Conservation (phyloP, 768 basidiomycete genomes). For the Trametes elegans region DNA sequence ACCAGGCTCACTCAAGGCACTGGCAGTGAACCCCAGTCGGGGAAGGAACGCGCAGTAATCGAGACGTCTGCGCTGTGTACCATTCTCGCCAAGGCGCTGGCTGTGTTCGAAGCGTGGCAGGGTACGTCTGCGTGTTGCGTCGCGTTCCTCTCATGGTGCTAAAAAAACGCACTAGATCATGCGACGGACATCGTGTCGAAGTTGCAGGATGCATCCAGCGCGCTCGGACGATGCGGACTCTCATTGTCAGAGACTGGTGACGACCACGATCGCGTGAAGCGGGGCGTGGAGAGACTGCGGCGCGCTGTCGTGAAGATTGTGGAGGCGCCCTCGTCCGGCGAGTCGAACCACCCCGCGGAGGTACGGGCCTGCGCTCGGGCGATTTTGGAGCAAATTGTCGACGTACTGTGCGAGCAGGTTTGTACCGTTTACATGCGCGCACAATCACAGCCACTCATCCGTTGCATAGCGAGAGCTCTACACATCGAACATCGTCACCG, state of each 20-base stretch:
- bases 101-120: constrained; percentile 36
- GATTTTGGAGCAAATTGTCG: constrained; percentile 38
- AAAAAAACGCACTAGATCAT: constrained; percentile 4
- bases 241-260: constrained; percentile 20
- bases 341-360: not conserved
- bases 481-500: constrained; percentile 32
- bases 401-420: constrained; percentile 35
- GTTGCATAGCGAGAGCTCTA: not conserved
- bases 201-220: constrained; percentile 3
- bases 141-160: not conserved
- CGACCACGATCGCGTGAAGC: constrained; percentile 54
- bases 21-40: constrained; percentile 9
- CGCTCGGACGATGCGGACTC: constrained; percentile 9
- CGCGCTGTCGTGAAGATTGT: constrained; percentile 47
- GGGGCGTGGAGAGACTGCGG: constrained; percentile 59
- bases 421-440: not conserved
- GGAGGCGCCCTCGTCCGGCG: constrained; percentile 30
- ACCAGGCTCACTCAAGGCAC: not conserved
- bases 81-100: constrained; percentile 43
- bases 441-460: not conserved
- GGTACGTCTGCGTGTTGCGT: constrained; percentile 14
- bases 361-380: constrained; percentile 16
- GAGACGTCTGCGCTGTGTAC: constrained; percentile 35
- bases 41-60: constrained; percentile 35
- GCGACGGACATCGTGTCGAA: not conserved